A percentile compares a stretch with the other conserved stretches of the same genome.
Conservation (phyloP, 495 filamentous ascomycete genomes). For the Penicillium flavigenum region DNA sequence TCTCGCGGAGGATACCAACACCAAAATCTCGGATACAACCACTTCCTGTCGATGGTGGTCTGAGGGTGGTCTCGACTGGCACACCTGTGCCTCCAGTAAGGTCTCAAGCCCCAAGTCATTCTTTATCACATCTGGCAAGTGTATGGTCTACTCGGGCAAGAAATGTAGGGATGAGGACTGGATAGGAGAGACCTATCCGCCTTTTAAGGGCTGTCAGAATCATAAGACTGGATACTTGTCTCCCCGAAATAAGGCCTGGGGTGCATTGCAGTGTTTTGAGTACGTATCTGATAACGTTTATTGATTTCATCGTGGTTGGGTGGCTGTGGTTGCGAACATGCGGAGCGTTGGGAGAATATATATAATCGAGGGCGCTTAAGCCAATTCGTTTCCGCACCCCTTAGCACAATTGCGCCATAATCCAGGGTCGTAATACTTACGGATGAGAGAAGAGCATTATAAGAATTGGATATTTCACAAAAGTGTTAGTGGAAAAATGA, state of each 20-base stretch:
- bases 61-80: slow-evolving; percentile 1
- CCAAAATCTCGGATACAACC: not conserved
- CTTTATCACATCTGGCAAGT: not conserved
- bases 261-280: not conserved
- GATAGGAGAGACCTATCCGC: not conserved
- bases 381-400: too few species aligned
- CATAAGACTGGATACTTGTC: not conserved
- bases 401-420: too few species aligned
- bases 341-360: too few species aligned
- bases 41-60: slow-evolving; percentile 18
- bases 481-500: too few species aligned
- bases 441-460: too few species aligned
- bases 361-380: too few species aligned
- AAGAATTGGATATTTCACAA: too few species aligned
- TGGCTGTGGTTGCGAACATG: too few species aligned
- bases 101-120: slow-evolving; percentile 7
- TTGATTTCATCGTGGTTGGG: too few species aligned
- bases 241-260: not conserved
- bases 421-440: too few species aligned
- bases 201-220: not conserved
- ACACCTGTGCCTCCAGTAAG: not conserved
- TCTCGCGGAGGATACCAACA: not conserved
- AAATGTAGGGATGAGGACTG: not conserved
- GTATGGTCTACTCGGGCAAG: not conserved
- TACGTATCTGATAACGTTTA: too few species aligned